Base-by-base conservation (phyloP, 352 stramenopile genomes). In the Phytophthora tentaculata region DNA sequence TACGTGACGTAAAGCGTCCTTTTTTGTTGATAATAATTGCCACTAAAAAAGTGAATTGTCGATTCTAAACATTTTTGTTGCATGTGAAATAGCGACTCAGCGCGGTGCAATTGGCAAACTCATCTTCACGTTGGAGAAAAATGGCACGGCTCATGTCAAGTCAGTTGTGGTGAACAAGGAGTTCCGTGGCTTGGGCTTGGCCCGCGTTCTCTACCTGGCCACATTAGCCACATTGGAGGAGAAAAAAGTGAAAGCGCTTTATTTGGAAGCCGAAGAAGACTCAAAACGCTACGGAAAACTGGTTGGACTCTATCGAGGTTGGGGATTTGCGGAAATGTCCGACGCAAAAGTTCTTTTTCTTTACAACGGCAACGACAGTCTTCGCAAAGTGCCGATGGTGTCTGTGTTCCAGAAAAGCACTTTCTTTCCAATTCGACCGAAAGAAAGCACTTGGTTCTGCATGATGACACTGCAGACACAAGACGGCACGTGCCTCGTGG, bases 301-400 rank as follows among this genome's bases (percentile, higher is more conserved):
- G 4, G 88, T 95, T 14, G 80, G 74, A 10, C 71, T 94, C 32
- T 95, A 95, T 72, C 76, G 81, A 16, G 66, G 61, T 1, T 95
- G 88, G 86, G 88, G 86, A 6, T 94, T 95, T 39, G 32, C 57
- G 1, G 69, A 83, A 56, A 72, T 86, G 22, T 55, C 64, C 0
- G 73, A 82, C n/a, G 86, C 79, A 24, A 91, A 89, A 51, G 73
- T 92, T 14, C 75, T 92, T 1, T 89, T 93, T 57, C 80, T 95
- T 24, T 93, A 95, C 77, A 95, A 93, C 69, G 81, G 88, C 73
- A 89, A 81, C 49, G 79, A 95, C 37, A 91, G 86, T 60, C 90
- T 94, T 45, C 88, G 88, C 49, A 95, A 95, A 69, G 88, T 95
- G 28, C 86, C 84, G 2, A 95, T 95, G 88, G 54, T 78, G 60